Evolutionary conservation across 108 stramenopile species (phyloP), one percentile per base, ranked within the genome.

Genomic region (Cyclostephanos tholiformis): DNA sequence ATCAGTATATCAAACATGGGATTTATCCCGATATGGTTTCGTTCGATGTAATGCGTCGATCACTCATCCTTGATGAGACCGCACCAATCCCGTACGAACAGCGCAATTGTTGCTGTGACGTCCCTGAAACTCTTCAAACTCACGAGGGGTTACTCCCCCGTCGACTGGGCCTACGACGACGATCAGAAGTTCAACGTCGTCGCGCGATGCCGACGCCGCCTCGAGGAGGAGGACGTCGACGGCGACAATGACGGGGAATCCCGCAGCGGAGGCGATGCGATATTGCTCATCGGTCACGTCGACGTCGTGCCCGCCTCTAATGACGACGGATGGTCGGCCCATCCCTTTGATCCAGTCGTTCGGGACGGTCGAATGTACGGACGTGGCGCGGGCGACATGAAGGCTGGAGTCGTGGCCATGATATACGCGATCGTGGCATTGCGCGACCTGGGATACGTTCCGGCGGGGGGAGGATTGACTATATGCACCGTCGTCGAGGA

Each of bases 401-500:
- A 73, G 52, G 72, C 53, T 4, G 72, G 72, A 1, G 53, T 64
- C 16, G 72, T 65, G 16, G 46, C 63, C 2, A 64, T 64, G 72
- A 60, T 73, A 25, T 73, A 73, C 36, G 72, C 72, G 23, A 6
- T 73, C 12, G 49, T 73, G 16, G 72, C 72, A 1, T 43, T 73
- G 22, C 62, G 63, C 52, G 10, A 26, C 9, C 12, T 73, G 27
- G 72, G 72, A 73, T 73, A 73, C 25, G 27, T 43, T 20, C 72
- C 72, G 16, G 25, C 1, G 10, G 63, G 63, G 55, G 55, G 63
- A 14, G 41, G 41, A 1, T 25, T 73, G 14, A 56, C 72, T 20
- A 65, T 73, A n/a, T 73, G 72, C 53, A 73, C 72, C 10, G 72
- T 73, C 16, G 55, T 73, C 22, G 72, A 73, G 56, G 72, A 73